phyloP scores from a whole-genome alignment of 805 yeast species.

The Hanseniaspora nectarophila region DNA sequence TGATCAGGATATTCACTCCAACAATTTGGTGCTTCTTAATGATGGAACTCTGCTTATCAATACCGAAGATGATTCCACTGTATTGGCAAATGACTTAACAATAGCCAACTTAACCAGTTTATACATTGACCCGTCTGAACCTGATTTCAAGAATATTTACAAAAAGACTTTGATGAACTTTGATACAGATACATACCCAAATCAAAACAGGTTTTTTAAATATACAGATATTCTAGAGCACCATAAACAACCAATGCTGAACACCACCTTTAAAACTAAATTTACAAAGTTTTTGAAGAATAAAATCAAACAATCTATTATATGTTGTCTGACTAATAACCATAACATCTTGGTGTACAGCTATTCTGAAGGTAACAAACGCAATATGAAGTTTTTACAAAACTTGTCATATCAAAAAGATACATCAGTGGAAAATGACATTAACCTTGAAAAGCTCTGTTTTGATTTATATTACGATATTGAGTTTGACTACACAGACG shows the following conservation, averaged over 20 bases:
- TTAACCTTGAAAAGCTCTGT: background rate
- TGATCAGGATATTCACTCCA: constrained; percentile 6
- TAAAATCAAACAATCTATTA: background rate
- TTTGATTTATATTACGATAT: constrained; percentile 5
- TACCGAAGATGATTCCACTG: constrained; percentile 3
- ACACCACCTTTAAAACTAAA: background rate
- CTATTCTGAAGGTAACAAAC: background rate
- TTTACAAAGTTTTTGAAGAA: background rate
- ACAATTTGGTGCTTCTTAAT: constrained; percentile 4
- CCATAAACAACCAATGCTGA: background rate
- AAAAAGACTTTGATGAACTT: background rate
- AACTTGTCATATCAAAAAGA: background rate
- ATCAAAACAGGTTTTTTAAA: background rate
- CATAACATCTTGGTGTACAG: constrained; percentile 6
- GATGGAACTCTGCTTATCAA: constrained; percentile 1
- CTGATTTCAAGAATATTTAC: background rate
- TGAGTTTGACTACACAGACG: constrained; percentile 10
- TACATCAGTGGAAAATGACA: background rate
- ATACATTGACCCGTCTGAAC: background rate
- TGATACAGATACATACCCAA: background rate
- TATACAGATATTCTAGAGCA: background rate
- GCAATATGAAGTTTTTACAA: constrained; percentile 1
- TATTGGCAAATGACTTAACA: background rate
- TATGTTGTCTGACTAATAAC: constrained; percentile 3
- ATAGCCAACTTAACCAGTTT: background rate